Conservation (phyloP, 495 filamentous ascomycete species). For the Penicillium atrosanguineum region DNA sequence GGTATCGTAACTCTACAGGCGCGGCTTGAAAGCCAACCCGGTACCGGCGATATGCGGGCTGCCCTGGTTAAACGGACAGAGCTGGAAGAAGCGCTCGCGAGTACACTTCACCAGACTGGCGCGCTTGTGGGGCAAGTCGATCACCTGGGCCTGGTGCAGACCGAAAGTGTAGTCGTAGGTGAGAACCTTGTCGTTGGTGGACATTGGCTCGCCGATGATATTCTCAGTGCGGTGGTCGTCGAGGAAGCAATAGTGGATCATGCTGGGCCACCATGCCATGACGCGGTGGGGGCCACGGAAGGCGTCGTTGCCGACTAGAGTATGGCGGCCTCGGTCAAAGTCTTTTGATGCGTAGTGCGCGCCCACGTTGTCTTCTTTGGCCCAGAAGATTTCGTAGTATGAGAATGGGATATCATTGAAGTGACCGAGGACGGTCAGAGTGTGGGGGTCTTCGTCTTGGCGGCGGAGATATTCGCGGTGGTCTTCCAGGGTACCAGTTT, state of each 20-base stretch:
- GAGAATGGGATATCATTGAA: conserved; percentile 60
- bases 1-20: conserved; percentile 1
- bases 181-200: conserved; percentile 54
- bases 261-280: conserved; percentile 62
- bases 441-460: conserved; percentile 56
- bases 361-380: conserved; percentile 60
- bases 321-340: conserved; percentile 63
- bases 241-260: conserved; percentile 65
- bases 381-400: conserved; percentile 68
- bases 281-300: conserved; percentile 64
- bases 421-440: conserved; percentile 52
- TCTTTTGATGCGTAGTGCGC: conserved; percentile 57
- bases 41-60: conserved; percentile 19
- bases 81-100: conserved; percentile 61
- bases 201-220: conserved; percentile 62
- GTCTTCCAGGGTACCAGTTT: conserved; percentile 60
- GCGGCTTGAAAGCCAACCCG: conserved; percentile 15
- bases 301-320: conserved; percentile 58
- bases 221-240: conserved; percentile 60
- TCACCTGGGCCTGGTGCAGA: conserved; percentile 56
- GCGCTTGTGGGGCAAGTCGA: conserved; percentile 61
- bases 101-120: conserved; percentile 53
- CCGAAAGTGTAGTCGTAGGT: conserved; percentile 61
- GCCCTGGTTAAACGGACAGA: conserved; percentile 48
- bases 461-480: conserved; percentile 57